A percentile compares a stretch with the other conserved stretches of the same genome.
phyloP scores from a whole-genome alignment of 78 protist species.

The Dictyostelium discoideum region dicty_2.7 NC_007088.5:7904501-7905000 shows the following conservation, averaged over 20 bases:
- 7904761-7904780: not conserved
- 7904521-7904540: not conserved
- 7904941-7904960: not conserved
- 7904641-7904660: not conserved
- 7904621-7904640: not conserved
- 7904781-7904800: not conserved
- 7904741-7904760: not conserved
- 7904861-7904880: not conserved
- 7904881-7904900: too few relatives aligned
- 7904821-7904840: not conserved
- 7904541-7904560: not conserved
- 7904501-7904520: not conserved
- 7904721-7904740: not conserved
- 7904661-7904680: not conserved
- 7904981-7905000: not conserved
- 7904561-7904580: not conserved
- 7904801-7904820: not conserved
- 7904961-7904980: not conserved
- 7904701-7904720: too few relatives aligned
- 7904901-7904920: too few relatives aligned
- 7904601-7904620: not conserved
- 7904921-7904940: not conserved
- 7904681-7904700: not conserved
- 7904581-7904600: not conserved
- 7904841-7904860: not conserved